Evolutionary conservation across 2,329 filamentous ascomycete genomes (phyloP).

Genomic region (Ophiostoma sp.): DNA sequence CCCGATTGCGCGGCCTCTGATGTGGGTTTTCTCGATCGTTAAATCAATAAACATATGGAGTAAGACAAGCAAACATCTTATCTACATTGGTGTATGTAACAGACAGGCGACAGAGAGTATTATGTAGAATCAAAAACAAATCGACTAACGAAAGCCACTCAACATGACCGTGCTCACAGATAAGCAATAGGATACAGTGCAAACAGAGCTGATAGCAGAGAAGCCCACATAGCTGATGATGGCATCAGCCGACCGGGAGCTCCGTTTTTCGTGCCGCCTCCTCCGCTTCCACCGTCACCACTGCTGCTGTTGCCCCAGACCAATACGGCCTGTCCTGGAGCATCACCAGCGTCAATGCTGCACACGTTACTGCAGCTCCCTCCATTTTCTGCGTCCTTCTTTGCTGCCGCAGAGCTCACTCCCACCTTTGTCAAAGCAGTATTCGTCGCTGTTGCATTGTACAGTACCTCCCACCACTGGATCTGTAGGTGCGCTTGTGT

Average conservation of each 20-base stretch:
- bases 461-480: conserved; percentile 64
- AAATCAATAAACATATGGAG: not conserved
- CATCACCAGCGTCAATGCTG: conserved; percentile 22
- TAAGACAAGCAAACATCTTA: not conserved
- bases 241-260: too few species aligned
- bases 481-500: conserved; percentile 57
- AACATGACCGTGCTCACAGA: not conserved
- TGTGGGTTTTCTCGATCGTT: not conserved
- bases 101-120: not conserved
- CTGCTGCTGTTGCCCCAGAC: conserved; percentile 11
- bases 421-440: not conserved
- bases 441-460: conserved; percentile 43
- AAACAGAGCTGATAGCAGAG: not conserved
- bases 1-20: not conserved
- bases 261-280: not conserved
- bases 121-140: not conserved
- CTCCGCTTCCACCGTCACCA: not conserved
- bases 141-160: not conserved
- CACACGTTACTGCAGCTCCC: conserved; percentile 33
- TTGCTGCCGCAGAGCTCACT: not conserved
- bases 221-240: not conserved
- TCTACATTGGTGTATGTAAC: not conserved
- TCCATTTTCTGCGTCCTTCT: not conserved
- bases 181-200: not conserved
- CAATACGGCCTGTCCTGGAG: conserved; percentile 19